A percentile compares a stretch with the other conserved stretches of the same genome.
Evolutionary conservation across 2,329 filamentous ascomycete species (phyloP).

Genomic region (Penicillium brevicompactum): DNA sequence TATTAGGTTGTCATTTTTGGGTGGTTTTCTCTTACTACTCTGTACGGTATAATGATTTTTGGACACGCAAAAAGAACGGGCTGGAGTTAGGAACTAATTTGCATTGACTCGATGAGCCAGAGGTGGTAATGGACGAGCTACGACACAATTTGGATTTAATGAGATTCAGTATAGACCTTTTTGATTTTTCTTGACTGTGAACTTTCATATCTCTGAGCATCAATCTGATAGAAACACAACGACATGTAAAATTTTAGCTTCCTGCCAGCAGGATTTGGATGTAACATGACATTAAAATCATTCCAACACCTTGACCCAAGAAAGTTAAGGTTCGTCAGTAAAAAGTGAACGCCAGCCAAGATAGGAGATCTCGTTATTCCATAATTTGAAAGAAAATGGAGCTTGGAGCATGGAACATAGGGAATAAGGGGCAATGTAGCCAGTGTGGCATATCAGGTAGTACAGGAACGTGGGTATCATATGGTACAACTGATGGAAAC

Average conservation of each 20-base stretch:
- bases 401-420: neutral
- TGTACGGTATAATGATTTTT: neutral
- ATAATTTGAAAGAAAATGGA: neutral
- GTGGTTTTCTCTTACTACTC: neutral
- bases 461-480: constrained; percentile 16
- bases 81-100: neutral
- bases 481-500: constrained; percentile 13
- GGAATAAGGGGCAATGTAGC: neutral
- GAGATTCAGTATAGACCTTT: neutral
- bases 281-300: no score
- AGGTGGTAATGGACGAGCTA: neutral
- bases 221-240: no score
- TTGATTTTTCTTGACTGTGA: neutral
- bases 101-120: neutral
- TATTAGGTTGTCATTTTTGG: constrained; percentile 47
- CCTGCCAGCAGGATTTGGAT: neutral
- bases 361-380: no score
- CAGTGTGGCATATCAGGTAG: neutral
- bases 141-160: neutral
- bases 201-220: no score
- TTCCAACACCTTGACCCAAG: no score
- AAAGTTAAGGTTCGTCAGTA: no score
- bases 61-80: neutral
- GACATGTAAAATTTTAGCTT: neutral
- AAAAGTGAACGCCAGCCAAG: no score